A percentile compares a stretch with the other conserved stretches of the same genome.
phyloP scores from a whole-genome alignment of 2,329 filamentous ascomycete species.

The Fusarium caatingaense region DNA sequence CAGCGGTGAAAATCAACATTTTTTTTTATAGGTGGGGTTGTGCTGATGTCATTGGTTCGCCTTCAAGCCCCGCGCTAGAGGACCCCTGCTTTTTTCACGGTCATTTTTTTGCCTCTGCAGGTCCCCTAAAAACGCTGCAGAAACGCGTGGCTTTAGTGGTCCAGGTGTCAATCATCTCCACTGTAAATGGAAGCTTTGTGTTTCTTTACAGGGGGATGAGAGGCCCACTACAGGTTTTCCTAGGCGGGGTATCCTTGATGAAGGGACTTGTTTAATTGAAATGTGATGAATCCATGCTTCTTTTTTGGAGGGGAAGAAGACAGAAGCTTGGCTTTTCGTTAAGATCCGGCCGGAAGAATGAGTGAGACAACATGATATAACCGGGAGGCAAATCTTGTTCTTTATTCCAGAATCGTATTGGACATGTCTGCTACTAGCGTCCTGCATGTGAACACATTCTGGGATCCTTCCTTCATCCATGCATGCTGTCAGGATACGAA shows the following conservation, averaged over 20 bases:
- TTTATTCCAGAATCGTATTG: background rate
- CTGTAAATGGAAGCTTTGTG: constrained; percentile 31
- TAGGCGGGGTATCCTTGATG: constrained; percentile 36
- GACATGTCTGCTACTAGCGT: background rate
- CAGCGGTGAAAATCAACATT: constrained; percentile 41
- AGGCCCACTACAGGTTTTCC: constrained; percentile 18
- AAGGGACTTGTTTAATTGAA: constrained; percentile 34
- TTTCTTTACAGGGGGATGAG: constrained; percentile 29
- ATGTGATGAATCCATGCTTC: background rate
- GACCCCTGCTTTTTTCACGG: constrained; percentile 39
- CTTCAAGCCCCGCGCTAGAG: constrained; percentile 24
- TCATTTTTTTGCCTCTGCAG: constrained; percentile 27
- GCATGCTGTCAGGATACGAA: background rate
- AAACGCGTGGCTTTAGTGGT: constrained; percentile 31
- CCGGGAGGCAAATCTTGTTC: background rate
- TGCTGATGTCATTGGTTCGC: constrained; percentile 47
- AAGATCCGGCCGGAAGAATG: background rate
- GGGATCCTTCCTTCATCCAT: background rate
- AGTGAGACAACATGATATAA: background rate
- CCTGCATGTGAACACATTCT: background rate
- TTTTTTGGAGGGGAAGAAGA: background rate
- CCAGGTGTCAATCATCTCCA: constrained; percentile 27
- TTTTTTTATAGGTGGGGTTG: constrained; percentile 46
- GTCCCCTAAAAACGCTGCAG: constrained; percentile 25
- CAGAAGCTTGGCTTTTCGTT: background rate